Conservation (phyloP, 495 filamentous ascomycete species). For the Aspergillus nidulans region DNA sequence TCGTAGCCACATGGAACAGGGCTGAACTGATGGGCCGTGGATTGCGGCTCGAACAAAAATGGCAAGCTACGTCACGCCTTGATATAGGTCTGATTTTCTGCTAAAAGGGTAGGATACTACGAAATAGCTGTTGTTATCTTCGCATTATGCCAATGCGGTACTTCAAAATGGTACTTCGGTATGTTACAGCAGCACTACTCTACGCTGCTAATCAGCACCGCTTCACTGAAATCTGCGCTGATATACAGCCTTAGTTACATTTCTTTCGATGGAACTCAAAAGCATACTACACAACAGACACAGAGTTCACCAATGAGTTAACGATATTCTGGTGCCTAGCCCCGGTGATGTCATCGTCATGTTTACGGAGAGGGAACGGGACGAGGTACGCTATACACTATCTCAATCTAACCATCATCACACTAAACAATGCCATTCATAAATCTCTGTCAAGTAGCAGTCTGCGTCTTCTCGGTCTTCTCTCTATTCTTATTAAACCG, state of each 20-base stretch:
- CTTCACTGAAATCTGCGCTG: no score
- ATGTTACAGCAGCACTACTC: no score
- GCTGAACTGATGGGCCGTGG: neutral
- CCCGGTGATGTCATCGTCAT: slow-evolving; percentile 5
- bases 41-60: neutral
- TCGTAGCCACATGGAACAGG: neutral
- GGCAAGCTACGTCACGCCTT: neutral
- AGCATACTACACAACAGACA: no score
- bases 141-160: no score
- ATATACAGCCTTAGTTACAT: no score
- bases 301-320: no score
- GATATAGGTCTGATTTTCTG: neutral
- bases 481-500: neutral
- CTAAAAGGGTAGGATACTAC: no score
- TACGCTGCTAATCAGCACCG: no score
- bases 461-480: neutral
- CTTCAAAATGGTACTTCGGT: no score
- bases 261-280: no score
- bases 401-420: neutral
- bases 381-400: neutral
- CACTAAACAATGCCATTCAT: neutral
- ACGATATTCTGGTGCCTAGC: neutral
- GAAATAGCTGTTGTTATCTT: no score
- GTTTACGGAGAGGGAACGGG: neutral
- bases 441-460: neutral